Evolutionary conservation across 2,329 filamentous ascomycete species (phyloP).

Genomic region (Clarireedia monteithiana): DNA sequence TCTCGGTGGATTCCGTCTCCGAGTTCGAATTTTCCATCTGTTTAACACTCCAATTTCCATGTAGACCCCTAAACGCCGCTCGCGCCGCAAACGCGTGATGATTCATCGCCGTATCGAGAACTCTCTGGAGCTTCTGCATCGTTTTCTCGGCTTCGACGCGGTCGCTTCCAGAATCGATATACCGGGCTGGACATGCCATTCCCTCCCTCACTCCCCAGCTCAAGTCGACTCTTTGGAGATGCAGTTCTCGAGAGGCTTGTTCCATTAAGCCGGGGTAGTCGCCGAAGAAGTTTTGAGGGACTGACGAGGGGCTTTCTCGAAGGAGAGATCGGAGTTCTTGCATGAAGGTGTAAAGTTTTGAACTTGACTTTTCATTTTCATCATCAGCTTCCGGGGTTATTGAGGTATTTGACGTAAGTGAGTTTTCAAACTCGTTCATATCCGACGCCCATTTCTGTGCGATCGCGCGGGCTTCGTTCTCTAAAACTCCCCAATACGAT

Average conservation of each 20-base stretch:
- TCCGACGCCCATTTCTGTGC: background rate
- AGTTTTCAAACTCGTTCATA: background rate
- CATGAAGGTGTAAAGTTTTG: background rate
- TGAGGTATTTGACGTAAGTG: no score
- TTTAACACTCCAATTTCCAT: background rate
- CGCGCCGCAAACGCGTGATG: background rate
- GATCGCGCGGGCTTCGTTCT: slow-evolving; percentile 2
- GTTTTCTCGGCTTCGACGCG: background rate
- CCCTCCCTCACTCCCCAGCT: background rate
- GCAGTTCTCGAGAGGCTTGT: background rate
- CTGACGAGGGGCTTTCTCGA: background rate
- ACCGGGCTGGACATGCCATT: background rate
- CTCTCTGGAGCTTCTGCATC: background rate
- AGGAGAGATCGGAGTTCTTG: background rate
- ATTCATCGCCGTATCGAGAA: background rate
- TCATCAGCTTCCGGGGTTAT: no score
- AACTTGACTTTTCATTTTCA: no score
- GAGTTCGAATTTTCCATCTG: background rate
- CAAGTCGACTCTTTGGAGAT: background rate
- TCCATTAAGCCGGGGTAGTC: slow-evolving; percentile 1
- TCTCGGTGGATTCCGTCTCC: background rate
- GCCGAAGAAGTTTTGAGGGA: slow-evolving; percentile 1
- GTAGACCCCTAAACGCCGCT: background rate
- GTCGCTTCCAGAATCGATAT: background rate
- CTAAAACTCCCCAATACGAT: slow-evolving; percentile 6